Conservation (phyloP, 1,284 basidiomycete genomes). For the Naganishia sp. region DNA sequence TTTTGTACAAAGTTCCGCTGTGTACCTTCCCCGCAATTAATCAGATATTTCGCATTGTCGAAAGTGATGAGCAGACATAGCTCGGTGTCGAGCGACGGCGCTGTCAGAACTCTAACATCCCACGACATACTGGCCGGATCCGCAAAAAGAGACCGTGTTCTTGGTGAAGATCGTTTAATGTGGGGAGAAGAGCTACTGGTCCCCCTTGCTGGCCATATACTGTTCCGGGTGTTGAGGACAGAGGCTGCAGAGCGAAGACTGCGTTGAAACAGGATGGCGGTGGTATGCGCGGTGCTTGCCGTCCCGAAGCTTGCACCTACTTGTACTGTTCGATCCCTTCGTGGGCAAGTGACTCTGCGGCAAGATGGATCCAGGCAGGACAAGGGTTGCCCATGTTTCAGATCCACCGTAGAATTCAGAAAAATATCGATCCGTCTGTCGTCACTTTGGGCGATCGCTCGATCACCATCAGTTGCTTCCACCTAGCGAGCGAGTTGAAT, state of each 20-base stretch:
- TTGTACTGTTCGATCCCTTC: background rate
- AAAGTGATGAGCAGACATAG: slow-evolving; percentile 72
- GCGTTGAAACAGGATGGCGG: slow-evolving; percentile 13
- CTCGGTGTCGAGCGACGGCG: slow-evolving; percentile 70
- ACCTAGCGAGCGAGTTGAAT: too few species aligned
- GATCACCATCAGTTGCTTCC: background rate
- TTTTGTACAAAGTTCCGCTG: slow-evolving; percentile 72
- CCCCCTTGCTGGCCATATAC: slow-evolving; percentile 1
- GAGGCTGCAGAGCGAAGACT: slow-evolving; percentile 7
- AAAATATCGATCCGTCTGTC: slow-evolving; percentile 18
- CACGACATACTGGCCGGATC: slow-evolving; percentile 44
- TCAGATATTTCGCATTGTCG: slow-evolving; percentile 76
- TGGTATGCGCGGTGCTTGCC: background rate
- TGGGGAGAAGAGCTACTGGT: background rate
- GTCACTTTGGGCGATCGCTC: slow-evolving; percentile 20
- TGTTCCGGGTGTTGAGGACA: slow-evolving; percentile 2
- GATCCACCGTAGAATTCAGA: slow-evolving; percentile 12
- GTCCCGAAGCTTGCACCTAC: background rate
- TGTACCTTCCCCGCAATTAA: slow-evolving; percentile 82
- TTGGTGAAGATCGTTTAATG: background rate
- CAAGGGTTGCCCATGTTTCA: background rate
- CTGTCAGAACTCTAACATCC: slow-evolving; percentile 52
- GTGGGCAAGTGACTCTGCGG: background rate
- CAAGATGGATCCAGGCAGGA: background rate
- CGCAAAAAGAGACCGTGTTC: background rate